phyloP scores from a whole-genome alignment of 192 early-diverging fungal genomes.

The Mortierella alpina region DNA sequence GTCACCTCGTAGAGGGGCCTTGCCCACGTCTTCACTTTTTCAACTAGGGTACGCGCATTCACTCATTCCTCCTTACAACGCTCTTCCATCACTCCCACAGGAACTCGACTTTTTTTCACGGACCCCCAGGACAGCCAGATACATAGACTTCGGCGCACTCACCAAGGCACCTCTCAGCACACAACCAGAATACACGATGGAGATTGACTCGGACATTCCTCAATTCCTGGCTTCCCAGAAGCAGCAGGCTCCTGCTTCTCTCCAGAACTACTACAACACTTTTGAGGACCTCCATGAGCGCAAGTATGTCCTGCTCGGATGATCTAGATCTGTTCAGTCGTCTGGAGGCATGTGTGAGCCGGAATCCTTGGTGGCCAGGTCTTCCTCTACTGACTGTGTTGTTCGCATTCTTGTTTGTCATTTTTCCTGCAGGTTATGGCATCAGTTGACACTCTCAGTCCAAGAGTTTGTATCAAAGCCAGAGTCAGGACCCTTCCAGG shows the following conservation, averaged over 20 bases:
- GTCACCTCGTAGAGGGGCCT: not conserved
- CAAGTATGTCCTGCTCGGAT: slow-evolving; percentile 72
- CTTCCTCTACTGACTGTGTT: too few species aligned
- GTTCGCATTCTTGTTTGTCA: too few species aligned
- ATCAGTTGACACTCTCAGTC: slow-evolving; percentile 90
- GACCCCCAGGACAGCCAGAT: not conserved
- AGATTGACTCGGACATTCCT: slow-evolving; percentile 83
- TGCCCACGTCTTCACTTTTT: slow-evolving; percentile 4
- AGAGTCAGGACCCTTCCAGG: slow-evolving; percentile 78
- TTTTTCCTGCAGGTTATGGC: slow-evolving; percentile 84
- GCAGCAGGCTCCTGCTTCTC: slow-evolving; percentile 70
- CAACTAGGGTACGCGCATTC: slow-evolving; percentile 12
- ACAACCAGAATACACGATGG: slow-evolving; percentile 57
- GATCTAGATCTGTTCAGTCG: too few species aligned
- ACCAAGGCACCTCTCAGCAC: not conserved
- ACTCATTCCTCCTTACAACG: not conserved
- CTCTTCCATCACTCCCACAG: not conserved
- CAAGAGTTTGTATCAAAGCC: slow-evolving; percentile 84
- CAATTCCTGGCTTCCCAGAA: slow-evolving; percentile 76
- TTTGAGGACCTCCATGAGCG: slow-evolving; percentile 96
- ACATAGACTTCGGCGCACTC: not conserved
- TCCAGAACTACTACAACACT: slow-evolving; percentile 81
- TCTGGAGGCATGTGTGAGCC: not conserved
- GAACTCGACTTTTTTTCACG: not conserved
- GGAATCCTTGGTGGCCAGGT: too few species aligned